phyloP scores from a whole-genome alignment of 768 basidiomycete species.

The Tulasnella sp. region DNA sequence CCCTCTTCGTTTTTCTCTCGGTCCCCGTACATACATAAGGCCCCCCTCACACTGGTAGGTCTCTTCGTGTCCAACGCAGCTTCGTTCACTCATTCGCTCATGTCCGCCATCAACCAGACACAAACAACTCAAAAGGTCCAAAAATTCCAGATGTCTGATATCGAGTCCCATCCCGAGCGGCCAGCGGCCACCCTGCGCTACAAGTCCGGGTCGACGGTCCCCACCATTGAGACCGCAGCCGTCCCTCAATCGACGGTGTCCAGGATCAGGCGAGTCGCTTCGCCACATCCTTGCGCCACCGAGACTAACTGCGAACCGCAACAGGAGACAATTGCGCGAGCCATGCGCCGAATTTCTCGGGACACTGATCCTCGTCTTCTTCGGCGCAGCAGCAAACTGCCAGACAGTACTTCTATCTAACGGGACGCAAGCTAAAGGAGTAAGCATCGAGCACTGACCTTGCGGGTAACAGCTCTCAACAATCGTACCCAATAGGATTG shows the following conservation, averaged over 20 bases:
- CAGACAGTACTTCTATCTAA: slow-evolving; percentile 52
- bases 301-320: neutral
- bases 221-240: neutral
- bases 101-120: neutral
- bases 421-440: slow-evolving; percentile 51
- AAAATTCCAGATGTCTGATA: neutral
- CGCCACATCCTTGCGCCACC: neutral
- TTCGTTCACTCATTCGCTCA: neutral
- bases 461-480: neutral
- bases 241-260: neutral
- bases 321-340: slow-evolving; percentile 44
- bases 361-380: slow-evolving; percentile 34
- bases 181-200: neutral
- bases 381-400: slow-evolving; percentile 52
- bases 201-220: neutral
- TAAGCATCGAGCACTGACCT: slow-evolving; percentile 35
- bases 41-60: neutral
- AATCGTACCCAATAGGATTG: neutral
- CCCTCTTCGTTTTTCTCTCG: neutral
- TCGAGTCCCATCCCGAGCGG: neutral
- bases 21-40: neutral
- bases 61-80: neutral
- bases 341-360: slow-evolving; percentile 63
- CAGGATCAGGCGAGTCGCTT: neutral
- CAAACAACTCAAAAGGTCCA: neutral